Conservation (phyloP, 768 basidiomycete genomes). For the Coprinopsis marcescibilis region DNA sequence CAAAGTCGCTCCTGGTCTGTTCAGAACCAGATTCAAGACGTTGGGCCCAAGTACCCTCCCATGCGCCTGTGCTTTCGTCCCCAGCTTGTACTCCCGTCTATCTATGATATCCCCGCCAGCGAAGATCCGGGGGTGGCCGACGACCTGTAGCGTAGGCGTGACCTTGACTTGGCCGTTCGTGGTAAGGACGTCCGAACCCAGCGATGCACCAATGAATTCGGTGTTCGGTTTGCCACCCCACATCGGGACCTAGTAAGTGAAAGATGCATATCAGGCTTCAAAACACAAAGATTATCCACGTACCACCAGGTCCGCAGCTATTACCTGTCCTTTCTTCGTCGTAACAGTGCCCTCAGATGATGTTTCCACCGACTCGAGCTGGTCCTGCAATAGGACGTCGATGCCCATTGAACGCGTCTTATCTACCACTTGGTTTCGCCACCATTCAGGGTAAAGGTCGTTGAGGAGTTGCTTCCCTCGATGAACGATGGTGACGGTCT, state of each 20-base stretch:
- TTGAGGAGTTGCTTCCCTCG: conserved; percentile 45
- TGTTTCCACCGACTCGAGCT: conserved; percentile 24
- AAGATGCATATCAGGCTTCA: too few relatives aligned
- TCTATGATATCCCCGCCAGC: conserved; percentile 64
- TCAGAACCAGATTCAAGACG: too few relatives aligned
- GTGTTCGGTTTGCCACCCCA: conserved; percentile 46
- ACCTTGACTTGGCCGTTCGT: conserved; percentile 43
- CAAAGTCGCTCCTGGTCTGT: too few relatives aligned
- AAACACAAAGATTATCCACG: neutral
- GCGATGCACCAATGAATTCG: conserved; percentile 37
- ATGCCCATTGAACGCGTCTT: conserved; percentile 39
- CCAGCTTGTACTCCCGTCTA: conserved; percentile 56
- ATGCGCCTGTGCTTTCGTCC: conserved; percentile 26
- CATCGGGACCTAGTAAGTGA: conserved; percentile 23
- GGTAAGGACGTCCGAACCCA: conserved; percentile 33
- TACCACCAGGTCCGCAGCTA: conserved; percentile 21
- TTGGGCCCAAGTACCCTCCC: too few relatives aligned
- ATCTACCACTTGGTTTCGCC: conserved; percentile 41
- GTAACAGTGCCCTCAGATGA: conserved; percentile 24
- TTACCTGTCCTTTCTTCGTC: conserved; percentile 21
- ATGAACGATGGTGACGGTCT: conserved; percentile 57
- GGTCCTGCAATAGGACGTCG: conserved; percentile 16
- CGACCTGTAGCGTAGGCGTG: conserved; percentile 49
- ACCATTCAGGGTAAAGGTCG: conserved; percentile 45
- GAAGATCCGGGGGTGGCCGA: conserved; percentile 45